These are phyloP conservation scores for Apiospora marii DNA, from an alignment of 2,329 filamentous ascomycete species.

Conservation along the genomic window DNA sequence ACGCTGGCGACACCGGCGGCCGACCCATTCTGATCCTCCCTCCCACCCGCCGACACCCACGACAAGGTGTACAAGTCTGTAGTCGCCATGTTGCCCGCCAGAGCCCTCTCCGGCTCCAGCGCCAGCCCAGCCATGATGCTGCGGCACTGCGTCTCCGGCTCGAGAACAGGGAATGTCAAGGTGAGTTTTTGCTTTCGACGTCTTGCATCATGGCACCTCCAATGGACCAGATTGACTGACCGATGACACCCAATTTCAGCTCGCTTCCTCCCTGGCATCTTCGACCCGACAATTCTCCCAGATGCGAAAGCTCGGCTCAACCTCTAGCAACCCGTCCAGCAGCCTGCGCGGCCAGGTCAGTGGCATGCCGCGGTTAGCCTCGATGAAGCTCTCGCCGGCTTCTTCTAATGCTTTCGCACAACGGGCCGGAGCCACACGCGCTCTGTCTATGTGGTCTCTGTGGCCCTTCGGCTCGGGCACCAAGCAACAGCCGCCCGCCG, in stretches of 20 bases:
- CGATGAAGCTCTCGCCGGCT: not conserved
- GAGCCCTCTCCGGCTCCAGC: constrained; percentile 17
- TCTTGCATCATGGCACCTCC: not conserved
- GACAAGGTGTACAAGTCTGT: not conserved
- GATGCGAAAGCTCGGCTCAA: constrained; percentile 26
- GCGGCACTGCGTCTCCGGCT: not conserved
- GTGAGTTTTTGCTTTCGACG: not conserved
- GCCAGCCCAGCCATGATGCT: constrained; percentile 21
- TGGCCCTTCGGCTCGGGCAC: constrained; percentile 43
- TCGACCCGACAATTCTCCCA: constrained; percentile 31
- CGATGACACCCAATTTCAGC: not conserved
- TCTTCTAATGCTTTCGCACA: constrained; percentile 37
- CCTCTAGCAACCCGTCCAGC: constrained; percentile 24
- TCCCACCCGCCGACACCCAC: not conserved
- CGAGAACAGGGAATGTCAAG: not conserved
- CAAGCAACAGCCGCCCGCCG: constrained; percentile 32
- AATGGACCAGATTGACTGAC: not conserved
- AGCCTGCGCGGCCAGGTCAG: constrained; percentile 27
- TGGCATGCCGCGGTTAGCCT: constrained; percentile 28
- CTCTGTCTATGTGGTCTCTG: constrained; percentile 43
- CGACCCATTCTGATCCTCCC: not conserved
- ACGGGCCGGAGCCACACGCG: constrained; percentile 40
- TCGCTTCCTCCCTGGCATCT: constrained; percentile 11
- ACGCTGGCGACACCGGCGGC: constrained; percentile 7
- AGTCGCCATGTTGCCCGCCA: constrained; percentile 23